Percentiles rank a stretch among this genome's conserved stretches.
phyloP scores from a whole-genome alignment of 75 land plant genomes.

The Cunninghamia lanceolata region DNA sequence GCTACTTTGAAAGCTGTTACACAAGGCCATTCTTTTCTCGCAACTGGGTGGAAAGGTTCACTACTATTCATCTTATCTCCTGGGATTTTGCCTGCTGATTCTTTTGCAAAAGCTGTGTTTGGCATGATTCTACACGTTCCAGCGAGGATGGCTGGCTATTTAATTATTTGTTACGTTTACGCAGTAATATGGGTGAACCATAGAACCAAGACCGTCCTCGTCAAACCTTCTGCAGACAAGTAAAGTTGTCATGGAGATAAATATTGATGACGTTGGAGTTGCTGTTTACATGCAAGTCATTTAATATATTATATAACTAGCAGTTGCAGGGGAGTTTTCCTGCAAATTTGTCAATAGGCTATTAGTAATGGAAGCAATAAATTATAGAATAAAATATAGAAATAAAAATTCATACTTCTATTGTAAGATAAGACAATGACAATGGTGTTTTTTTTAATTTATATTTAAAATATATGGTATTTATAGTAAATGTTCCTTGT shows the following conservation, averaged over 20 bases:
- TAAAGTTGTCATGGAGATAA: not conserved
- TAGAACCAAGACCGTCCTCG: not conserved
- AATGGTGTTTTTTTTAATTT: no score
- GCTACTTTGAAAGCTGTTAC: not conserved
- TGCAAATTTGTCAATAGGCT: no score
- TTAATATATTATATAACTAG: no score
- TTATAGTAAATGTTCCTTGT: no score
- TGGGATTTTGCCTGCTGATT: constrained; percentile 3
- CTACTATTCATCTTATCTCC: not conserved
- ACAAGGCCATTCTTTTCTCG: not conserved
- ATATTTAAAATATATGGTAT: no score
- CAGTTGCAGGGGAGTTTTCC: no score
- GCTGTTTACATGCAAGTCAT: no score
- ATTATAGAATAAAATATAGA: no score
- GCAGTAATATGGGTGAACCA: constrained; percentile 2
- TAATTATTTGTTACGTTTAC: not conserved
- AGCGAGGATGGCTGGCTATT: not conserved
- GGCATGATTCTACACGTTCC: not conserved
- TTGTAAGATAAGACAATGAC: no score
- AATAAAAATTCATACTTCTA: no score
- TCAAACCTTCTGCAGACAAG: not conserved
- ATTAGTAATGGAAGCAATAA: no score
- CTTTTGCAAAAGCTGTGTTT: not conserved
- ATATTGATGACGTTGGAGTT: no score
- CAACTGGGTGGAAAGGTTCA: not conserved